A percentile compares a stretch with the other conserved stretches of the same genome.
These are phyloP conservation scores for Samsoniella hepiali DNA, from an alignment of 2,329 filamentous ascomycete genomes.

Conservation along the genomic window DNA sequence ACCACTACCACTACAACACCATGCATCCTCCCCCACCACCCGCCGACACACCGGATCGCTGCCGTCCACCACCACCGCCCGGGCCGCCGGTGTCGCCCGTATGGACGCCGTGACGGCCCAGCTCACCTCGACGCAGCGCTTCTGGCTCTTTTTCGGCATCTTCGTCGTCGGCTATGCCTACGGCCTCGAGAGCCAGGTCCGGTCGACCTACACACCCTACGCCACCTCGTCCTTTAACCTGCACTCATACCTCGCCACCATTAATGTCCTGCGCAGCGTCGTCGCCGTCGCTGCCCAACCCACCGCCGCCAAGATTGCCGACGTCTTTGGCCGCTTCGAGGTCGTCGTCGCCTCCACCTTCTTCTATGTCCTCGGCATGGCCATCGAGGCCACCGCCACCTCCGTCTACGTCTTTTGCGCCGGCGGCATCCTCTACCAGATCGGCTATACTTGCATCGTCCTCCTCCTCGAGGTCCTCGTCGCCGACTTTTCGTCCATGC, in stretches of 20 bases:
- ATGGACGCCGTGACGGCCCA: conserved; percentile 48
- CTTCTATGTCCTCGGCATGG: conserved; percentile 54
- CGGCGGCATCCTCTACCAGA: conserved; percentile 54
- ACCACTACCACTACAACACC: background rate
- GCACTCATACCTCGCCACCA: conserved; percentile 56
- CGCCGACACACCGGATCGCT: background rate
- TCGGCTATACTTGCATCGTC: conserved; percentile 57
- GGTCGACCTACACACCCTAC: conserved; percentile 51
- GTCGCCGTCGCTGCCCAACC: conserved; percentile 58
- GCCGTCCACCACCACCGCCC: background rate
- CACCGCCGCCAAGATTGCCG: conserved; percentile 59
- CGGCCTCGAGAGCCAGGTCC: conserved; percentile 52
- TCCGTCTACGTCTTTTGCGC: conserved; percentile 49
- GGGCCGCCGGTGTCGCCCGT: conserved; percentile 46
- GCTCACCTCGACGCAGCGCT: conserved; percentile 44
- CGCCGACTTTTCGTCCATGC: conserved; percentile 57
- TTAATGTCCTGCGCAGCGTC: conserved; percentile 56
- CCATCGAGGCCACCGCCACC: conserved; percentile 49
- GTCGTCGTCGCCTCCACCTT: conserved; percentile 52
- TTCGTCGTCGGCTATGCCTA: conserved; percentile 61
- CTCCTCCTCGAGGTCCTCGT: conserved; percentile 59
- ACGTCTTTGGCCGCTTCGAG: conserved; percentile 60
- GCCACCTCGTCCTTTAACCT: conserved; percentile 49
- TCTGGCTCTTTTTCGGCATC: conserved; percentile 52
- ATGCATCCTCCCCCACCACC: background rate